Evolutionary conservation across 345 rosid species (phyloP), one percentile per base, ranked within the genome.

Genomic region (Trapa incisa): DNA sequence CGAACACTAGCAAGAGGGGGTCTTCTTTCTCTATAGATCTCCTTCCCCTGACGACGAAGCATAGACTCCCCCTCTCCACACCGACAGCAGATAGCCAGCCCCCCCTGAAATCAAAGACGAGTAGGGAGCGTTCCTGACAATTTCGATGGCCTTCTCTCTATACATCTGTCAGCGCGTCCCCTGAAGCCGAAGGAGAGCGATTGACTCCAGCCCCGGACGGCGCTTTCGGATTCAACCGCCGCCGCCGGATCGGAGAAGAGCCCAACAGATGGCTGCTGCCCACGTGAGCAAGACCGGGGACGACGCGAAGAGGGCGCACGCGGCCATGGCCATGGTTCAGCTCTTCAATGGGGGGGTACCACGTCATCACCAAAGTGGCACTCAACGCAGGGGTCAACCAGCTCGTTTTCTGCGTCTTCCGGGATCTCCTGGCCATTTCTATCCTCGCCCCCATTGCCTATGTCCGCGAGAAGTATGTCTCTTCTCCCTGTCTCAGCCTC

Each of bases 301-400:
- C 67, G 92, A 87, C 32, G 79, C 75, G n/a, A 56, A 79, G 82
- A 75, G 54, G 76, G 99, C 99, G 1, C 97, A 94, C 67, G 71
- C 80, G 45, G 87, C 92, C 65, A 79, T 94, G 99, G 96, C 84
- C 47, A 29, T 87, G 76, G 97, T 91, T 58, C 99, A 94, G 83
- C 81, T 94, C 43, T 71, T 87, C 78, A 73, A 78, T 66, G 99
- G 99, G 41, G 41, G 97, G 99, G 11, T 91, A 94, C 77, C 99
- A 94, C 72, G 99, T 94, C 17, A 86, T 94, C 65, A 91, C 99
- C 62, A 94, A 91, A 83, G 86, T 91, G 17, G 99, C 99, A 68
- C 96, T 94, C 68, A 89, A 91, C 64, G 91, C 81, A 75, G 99
- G 99, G 33, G 84, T 94, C 80, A 91, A 88, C 77, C 97, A 91